A percentile compares a stretch with the other conserved stretches of the same genome.
phyloP scores from a whole-genome alignment of 768 basidiomycete genomes.

The Lentinula boryana region DNA sequence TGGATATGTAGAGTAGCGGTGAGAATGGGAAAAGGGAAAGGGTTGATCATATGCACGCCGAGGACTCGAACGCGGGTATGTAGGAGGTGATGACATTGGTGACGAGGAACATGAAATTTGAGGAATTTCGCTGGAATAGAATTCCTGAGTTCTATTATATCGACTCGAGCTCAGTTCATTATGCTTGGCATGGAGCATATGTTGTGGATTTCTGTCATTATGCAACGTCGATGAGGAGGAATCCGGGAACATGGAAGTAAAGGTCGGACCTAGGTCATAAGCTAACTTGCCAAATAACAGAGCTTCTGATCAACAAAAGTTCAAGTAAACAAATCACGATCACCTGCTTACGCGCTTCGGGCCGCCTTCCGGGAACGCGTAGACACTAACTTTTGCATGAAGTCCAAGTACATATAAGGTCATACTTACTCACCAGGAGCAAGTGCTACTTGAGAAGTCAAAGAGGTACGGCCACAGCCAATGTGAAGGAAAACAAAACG shows the following conservation, averaged over 20 bases:
- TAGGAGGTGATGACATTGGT: background rate
- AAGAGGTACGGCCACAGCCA: too few relatives aligned
- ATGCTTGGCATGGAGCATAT: background rate
- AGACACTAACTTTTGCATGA: background rate
- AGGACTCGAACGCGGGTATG: background rate
- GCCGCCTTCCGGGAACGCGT: background rate
- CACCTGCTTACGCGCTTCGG: background rate
- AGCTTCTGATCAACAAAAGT: background rate
- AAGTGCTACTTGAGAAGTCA: too few relatives aligned
- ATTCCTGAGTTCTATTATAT: background rate
- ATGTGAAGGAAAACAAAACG: too few relatives aligned
- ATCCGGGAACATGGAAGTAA: slow-evolving; percentile 2
- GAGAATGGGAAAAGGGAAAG: background rate
- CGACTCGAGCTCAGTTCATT: background rate
- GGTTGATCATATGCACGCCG: background rate
- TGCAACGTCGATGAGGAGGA: background rate
- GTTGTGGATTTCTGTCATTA: background rate
- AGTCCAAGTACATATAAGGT: too few relatives aligned
- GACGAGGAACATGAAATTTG: background rate
- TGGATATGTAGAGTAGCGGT: background rate
- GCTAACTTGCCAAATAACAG: background rate
- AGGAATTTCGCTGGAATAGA: background rate
- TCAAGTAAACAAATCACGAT: slow-evolving; percentile 1
- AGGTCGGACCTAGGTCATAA: slow-evolving; percentile 2
- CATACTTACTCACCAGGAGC: too few relatives aligned